Percentiles rank a stretch among this genome's conserved stretches.
These are phyloP conservation scores for Tuber indicum DNA, from an alignment of 495 filamentous ascomycete species.

Conservation along the genomic window DNA sequence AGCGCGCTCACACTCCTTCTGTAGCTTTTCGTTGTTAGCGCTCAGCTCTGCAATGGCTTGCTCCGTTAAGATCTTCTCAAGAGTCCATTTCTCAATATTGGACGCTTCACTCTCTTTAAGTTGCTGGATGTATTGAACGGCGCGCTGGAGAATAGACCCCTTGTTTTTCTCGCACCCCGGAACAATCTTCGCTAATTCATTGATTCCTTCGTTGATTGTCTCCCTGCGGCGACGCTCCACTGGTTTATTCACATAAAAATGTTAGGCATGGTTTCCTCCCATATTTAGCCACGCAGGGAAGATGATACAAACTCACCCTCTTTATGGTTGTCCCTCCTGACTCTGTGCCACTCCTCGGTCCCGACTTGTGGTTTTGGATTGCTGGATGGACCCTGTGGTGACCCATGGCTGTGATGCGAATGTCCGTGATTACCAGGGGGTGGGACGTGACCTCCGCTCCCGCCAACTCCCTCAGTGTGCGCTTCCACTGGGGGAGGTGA, in stretches of 20 bases:
- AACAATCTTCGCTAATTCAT: constrained; percentile 94
- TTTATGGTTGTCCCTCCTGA: constrained; percentile 97
- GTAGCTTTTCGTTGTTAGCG: constrained; percentile 80
- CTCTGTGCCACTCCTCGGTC: constrained; percentile 95
- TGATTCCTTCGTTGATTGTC: constrained; percentile 98
- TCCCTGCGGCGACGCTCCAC: constrained; percentile 95
- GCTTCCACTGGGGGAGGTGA: constrained; percentile 38
- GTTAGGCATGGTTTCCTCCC: not conserved
- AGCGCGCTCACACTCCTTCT: constrained; percentile 64
- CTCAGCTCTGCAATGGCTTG: constrained; percentile 91
- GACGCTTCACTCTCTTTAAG: constrained; percentile 88
- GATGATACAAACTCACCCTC: constrained; percentile 60
- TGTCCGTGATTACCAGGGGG: constrained; percentile 21
- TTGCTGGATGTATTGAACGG: constrained; percentile 87
- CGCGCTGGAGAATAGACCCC: constrained; percentile 88
- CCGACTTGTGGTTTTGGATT: constrained; percentile 76
- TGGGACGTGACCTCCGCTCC: constrained; percentile 21
- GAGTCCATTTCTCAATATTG: constrained; percentile 94
- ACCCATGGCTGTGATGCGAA: constrained; percentile 25
- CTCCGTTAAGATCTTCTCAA: constrained; percentile 89
- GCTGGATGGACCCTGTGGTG: constrained; percentile 31
- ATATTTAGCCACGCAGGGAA: constrained; percentile 4
- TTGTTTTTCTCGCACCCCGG: constrained; percentile 99
- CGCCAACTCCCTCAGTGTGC: constrained; percentile 36
- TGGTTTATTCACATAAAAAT: constrained; percentile 42